Evolutionary conservation across 805 yeast genomes (phyloP).

Genomic region (Cyberlindnera sargentensis): DNA sequence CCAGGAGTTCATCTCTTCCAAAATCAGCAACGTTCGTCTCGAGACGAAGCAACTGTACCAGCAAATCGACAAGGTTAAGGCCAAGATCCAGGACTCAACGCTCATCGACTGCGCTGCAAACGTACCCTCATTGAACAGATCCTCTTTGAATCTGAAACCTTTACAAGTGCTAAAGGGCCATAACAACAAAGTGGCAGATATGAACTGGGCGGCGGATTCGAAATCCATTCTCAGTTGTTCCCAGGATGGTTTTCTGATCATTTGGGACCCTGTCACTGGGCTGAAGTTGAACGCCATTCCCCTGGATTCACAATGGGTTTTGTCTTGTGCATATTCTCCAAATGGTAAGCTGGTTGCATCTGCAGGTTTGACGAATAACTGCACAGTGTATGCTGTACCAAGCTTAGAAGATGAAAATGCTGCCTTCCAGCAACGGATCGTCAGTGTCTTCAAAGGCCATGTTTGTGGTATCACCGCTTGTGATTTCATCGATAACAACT

Average conservation of each 20-base stretch:
- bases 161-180: slow-evolving; percentile 44
- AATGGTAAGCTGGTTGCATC: slow-evolving; percentile 60
- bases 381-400: slow-evolving; percentile 55
- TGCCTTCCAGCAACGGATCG: slow-evolving; percentile 33
- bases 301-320: slow-evolving; percentile 72
- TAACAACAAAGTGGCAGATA: slow-evolving; percentile 60
- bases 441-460: slow-evolving; percentile 68
- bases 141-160: slow-evolving; percentile 27
- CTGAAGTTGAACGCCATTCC: slow-evolving; percentile 63
- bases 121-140: slow-evolving; percentile 10
- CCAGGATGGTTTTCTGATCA: slow-evolving; percentile 78
- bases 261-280: slow-evolving; percentile 78
- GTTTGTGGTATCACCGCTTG: slow-evolving; percentile 74
- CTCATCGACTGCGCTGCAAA: slow-evolving; percentile 32
- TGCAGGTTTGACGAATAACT: slow-evolving; percentile 77
- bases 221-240: slow-evolving; percentile 59
- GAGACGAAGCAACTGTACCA: slow-evolving; percentile 41
- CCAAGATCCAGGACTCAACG: slow-evolving; percentile 38
- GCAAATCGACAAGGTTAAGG: slow-evolving; percentile 40
- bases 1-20: slow-evolving; percentile 12
- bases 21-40: slow-evolving; percentile 31
- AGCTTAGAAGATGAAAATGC: slow-evolving; percentile 20
- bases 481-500: slow-evolving; percentile 52
- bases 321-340: slow-evolving; percentile 68
- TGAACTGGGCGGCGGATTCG: slow-evolving; percentile 66